Percentiles rank a stretch among this genome's conserved stretches.
Evolutionary conservation across 139 green algal species (phyloP).

Genomic region (Microglena sp.): DNA sequence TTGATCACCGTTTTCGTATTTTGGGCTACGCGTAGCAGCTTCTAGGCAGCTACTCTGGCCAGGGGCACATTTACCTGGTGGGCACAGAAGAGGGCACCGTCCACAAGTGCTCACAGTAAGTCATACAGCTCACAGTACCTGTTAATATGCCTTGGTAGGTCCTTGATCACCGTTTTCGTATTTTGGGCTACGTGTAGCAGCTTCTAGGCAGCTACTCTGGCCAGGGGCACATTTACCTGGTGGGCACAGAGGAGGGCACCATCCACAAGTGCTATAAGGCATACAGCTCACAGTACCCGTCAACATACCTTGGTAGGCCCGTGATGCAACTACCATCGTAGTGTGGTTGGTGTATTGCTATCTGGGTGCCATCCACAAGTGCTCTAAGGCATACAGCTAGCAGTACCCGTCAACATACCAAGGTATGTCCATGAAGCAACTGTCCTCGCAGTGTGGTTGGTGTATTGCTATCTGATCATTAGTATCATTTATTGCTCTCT

Average conservation of each 20-base stretch:
- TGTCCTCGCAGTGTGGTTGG: too few relatives aligned
- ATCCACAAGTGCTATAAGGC: slow-evolving; percentile 85
- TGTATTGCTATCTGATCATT: too few relatives aligned
- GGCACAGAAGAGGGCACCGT: slow-evolving; percentile 79
- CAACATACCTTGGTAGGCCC: slow-evolving; percentile 65
- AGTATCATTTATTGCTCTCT: slow-evolving; percentile 83
- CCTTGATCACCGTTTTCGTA: neutral
- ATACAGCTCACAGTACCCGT: slow-evolving; percentile 72
- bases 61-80: slow-evolving; percentile 71
- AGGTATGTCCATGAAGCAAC: too few relatives aligned
- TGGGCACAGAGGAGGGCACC: slow-evolving; percentile 77
- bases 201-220: too few relatives aligned
- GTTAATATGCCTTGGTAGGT: slow-evolving; percentile 60
- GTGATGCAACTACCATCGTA: too few relatives aligned
- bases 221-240: slow-evolving; percentile 65
- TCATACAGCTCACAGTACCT: slow-evolving; percentile 77
- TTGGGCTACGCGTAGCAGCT: too few relatives aligned
- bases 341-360: too few relatives aligned
- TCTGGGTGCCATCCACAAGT: slow-evolving; percentile 77
- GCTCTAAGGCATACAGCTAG: slow-evolving; percentile 72
- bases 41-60: too few relatives aligned
- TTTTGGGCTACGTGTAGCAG: too few relatives aligned
- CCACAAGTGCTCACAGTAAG: slow-evolving; percentile 83
- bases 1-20: neutral
- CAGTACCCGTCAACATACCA: slow-evolving; percentile 76